phyloP scores from a whole-genome alignment of 805 yeast genomes.

The Monosporozyma unispora region DNA sequence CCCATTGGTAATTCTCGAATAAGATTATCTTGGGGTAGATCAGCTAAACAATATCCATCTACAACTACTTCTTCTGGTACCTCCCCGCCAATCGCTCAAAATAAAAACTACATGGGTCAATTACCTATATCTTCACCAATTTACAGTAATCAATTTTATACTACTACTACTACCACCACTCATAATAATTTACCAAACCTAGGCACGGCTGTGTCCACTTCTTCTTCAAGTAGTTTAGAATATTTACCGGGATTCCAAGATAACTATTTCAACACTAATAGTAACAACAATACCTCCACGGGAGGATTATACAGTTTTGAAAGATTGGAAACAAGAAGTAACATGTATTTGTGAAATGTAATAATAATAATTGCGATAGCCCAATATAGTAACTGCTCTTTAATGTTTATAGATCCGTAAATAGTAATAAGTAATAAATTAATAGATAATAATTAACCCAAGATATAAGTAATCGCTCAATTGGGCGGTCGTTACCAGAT shows the following conservation, averaged over 20 bases:
- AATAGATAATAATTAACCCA: not conserved
- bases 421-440: not conserved
- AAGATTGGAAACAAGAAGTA: not conserved
- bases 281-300: not conserved
- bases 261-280: not conserved
- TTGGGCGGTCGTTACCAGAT: too few species aligned
- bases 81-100: too few species aligned
- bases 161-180: not conserved
- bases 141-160: not conserved
- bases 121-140: not conserved
- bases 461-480: too few species aligned
- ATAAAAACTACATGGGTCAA: not conserved
- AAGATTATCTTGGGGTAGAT: constrained; percentile 82
- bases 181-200: not conserved
- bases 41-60: constrained; percentile 23
- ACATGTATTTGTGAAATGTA: not conserved
- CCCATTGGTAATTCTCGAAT: constrained; percentile 78
- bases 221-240: not conserved
- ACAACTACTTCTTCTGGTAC: not conserved
- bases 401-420: not conserved
- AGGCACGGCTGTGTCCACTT: not conserved
- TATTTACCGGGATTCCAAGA: not conserved
- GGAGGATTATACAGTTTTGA: too few species aligned
- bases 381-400: not conserved
- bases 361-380: not conserved